Evolutionary conservation across 768 basidiomycete genomes (phyloP), one percentile per base, ranked within the genome.

Genomic region (Lentinula boryana): DNA sequence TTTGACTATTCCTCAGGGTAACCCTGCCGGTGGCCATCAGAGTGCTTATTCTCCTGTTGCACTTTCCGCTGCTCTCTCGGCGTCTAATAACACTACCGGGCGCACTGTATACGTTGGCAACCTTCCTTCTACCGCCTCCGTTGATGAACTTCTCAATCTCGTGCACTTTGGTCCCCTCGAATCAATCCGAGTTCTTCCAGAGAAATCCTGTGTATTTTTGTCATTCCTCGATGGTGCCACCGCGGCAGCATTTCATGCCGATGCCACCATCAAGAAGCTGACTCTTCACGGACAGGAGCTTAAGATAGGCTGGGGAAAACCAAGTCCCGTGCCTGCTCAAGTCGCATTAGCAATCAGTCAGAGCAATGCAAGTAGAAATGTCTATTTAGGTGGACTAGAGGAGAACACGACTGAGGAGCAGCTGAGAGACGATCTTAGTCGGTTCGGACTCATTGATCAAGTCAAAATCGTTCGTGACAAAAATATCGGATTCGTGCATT

Each of bases 381-480:
- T 99, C 61, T 99, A 98, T 69, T 81, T 99, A 16, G 97, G 97
- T 46, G 93, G 93, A 16, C 78, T 99, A 43, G 95, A 96, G 44
- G 93, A 95, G 74, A 80, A 76, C 55, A 85, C 87, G 78, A 96
- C 93, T 1, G 97, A 98, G 78, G 91, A 95, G 74, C 86, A 86
- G 75, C 78, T 99, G 35, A 77, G 96, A 36, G 95, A 98, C 63
- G 95, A 98, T 70, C 78, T 98, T 23, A 88, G 88, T 68, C 82
- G 90, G 46, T 99, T 96, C 69, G 97, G 97, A 21, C 79, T 96
- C 32, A 98, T 99, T 68, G 97, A 99, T 75, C 96, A 98, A 72
- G 95, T 99, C 71, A 99, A 99, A 84, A 98, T 99, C 69, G 97
- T 98, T 56, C 78, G 96, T 63, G 97, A 99, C 78, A 98, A 98